Percentiles rank a stretch among this genome's conserved stretches.
Evolutionary conservation across 1,284 basidiomycete genomes (phyloP).

Genomic region (Puccinia triticina): DNA sequence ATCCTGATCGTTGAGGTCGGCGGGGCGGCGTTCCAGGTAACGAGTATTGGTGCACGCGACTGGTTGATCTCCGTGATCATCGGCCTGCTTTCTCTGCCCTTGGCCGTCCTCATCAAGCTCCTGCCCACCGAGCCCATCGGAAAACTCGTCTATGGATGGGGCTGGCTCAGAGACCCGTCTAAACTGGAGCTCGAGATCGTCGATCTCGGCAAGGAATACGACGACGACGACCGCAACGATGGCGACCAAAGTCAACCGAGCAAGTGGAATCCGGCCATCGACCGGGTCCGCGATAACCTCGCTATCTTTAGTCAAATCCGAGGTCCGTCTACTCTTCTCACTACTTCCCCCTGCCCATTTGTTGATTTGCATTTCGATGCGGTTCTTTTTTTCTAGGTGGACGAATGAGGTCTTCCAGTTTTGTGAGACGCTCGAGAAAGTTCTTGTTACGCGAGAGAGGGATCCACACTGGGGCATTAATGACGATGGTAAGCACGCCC

Average conservation of each 20-base stretch:
- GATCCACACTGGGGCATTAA: slow-evolving; percentile 69
- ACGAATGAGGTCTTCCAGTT: slow-evolving; percentile 69
- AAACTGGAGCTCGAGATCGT: slow-evolving; percentile 69
- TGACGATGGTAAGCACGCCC: slow-evolving; percentile 40
- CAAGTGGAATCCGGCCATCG: slow-evolving; percentile 62
- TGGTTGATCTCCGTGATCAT: slow-evolving; percentile 92
- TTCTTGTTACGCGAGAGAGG: slow-evolving; percentile 58
- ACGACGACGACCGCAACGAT: slow-evolving; percentile 59
- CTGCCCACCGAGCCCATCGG: slow-evolving; percentile 82
- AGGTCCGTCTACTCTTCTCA: slow-evolving; percentile 58
- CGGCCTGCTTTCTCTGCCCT: slow-evolving; percentile 81
- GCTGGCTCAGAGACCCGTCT: slow-evolving; percentile 72
- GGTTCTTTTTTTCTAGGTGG: slow-evolving; percentile 64
- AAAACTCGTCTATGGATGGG: slow-evolving; percentile 69
- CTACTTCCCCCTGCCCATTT: slow-evolving; percentile 55
- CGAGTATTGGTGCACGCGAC: slow-evolving; percentile 73
- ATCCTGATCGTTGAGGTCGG: slow-evolving; percentile 54
- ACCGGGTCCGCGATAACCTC: slow-evolving; percentile 81
- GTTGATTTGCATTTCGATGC: not conserved
- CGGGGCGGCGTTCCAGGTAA: slow-evolving; percentile 67
- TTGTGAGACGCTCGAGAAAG: slow-evolving; percentile 58
- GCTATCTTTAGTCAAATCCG: slow-evolving; percentile 76
- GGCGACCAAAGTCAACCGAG: slow-evolving; percentile 4
- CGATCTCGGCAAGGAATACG: slow-evolving; percentile 69
- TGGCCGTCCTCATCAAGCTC: slow-evolving; percentile 79